Evolutionary conservation across 768 basidiomycete species (phyloP), one percentile per base, ranked within the genome.

Genomic region (Phlebiopsis gigantea): DNA sequence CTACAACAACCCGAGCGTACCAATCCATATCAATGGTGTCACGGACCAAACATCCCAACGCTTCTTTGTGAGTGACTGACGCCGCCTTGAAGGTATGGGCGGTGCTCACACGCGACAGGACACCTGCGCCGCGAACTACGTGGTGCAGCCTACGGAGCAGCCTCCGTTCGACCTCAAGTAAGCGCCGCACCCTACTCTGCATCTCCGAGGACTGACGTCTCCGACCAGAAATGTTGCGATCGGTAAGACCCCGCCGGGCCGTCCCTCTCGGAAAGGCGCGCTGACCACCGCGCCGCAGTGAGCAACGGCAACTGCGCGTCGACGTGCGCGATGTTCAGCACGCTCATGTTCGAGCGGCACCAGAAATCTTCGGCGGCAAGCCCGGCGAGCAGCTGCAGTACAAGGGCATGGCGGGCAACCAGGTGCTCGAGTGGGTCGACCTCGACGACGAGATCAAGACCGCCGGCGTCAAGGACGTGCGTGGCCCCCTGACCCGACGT

Each of bases 311-410:
- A 65, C 59, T 85, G 83, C 58, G 82, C 82, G 6, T 83, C 81
- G 4, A 84, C 84, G 1, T 84, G 84, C 57, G 80, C 83, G 0
- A 77, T 83, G 77, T 84, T 84, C 65, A 79, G 75, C 55, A 83
- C 82, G 1, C 64, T 83, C 52, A 83, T 85, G 82, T 72, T 75
- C 50, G 84, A 85, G 64, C 68, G 74, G 12, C 79, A 82, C 61
- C 64, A 72, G 8, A 80, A 5, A 66, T 82, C 14, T 83, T 84
- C 58, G 82, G 83, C 22, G 82, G 82, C 22, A 81, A 79, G 66
- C 79, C 82, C 2, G 73, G 75, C 3, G 71, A 78, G 62, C 62
- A 64, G 25, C 69, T 82, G 57, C 69, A 84, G 63, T 83, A 73
- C 68, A 82, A 82, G 66, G 76, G 73, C 15, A 83, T 84, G 81